phyloP scores from a whole-genome alignment of 2,329 filamentous ascomycete genomes.

The Talaromyces sp. region DNA sequence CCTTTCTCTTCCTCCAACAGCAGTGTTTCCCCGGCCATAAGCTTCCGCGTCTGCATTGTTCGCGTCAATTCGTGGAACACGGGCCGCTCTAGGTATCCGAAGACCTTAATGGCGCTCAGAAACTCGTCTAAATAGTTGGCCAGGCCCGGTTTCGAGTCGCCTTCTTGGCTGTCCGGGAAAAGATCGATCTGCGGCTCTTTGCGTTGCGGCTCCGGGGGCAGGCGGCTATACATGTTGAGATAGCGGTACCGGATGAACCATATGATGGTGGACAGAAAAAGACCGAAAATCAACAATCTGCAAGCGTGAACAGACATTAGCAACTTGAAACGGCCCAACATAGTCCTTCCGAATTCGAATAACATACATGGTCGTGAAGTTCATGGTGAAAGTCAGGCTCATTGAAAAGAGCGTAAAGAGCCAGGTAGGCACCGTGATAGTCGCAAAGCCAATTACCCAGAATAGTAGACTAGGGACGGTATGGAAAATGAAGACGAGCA shows the following conservation, averaged over 20 bases:
- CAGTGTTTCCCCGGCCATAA: slow-evolving; percentile 93
- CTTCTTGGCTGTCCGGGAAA: slow-evolving; percentile 88
- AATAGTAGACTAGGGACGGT: slow-evolving; percentile 60
- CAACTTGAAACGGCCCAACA: neutral
- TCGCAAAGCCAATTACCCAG: slow-evolving; percentile 77
- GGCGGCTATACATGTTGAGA: slow-evolving; percentile 90
- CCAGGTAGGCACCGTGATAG: slow-evolving; percentile 82
- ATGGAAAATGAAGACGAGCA: slow-evolving; percentile 46
- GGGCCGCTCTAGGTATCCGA: slow-evolving; percentile 90
- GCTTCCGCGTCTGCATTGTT: slow-evolving; percentile 95
- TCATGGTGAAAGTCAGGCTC: slow-evolving; percentile 96
- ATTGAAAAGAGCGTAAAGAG: slow-evolving; percentile 87
- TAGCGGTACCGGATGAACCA: slow-evolving; percentile 96
- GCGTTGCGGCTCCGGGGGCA: slow-evolving; percentile 89
- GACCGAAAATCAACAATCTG: slow-evolving; percentile 70
- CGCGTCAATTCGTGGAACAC: slow-evolving; percentile 97
- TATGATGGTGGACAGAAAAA: slow-evolving; percentile 75
- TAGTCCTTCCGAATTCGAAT: neutral
- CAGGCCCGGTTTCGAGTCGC: slow-evolving; percentile 81
- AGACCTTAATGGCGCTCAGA: slow-evolving; percentile 96
- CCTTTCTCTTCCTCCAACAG: slow-evolving; percentile 96
- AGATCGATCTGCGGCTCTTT: slow-evolving; percentile 95
- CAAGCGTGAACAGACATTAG: neutral
- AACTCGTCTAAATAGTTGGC: slow-evolving; percentile 98
- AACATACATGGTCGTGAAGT: slow-evolving; percentile 84